Conservation (phyloP, 495 filamentous ascomycete species). For the Filosporella fistucella region DNA sequence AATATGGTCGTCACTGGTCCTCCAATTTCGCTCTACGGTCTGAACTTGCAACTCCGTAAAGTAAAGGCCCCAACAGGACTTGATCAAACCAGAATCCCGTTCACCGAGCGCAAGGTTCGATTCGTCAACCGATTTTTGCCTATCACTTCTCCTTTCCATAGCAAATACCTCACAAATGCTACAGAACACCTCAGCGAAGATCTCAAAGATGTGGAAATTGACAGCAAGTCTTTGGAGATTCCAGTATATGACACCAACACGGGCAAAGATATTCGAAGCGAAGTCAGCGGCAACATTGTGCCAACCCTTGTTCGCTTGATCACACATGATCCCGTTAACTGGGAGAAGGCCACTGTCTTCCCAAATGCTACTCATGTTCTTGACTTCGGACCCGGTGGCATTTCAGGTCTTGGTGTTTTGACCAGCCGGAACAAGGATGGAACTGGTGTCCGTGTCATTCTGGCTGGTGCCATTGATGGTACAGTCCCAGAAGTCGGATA, state of each 20-base stretch:
- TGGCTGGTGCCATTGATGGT: conserved; percentile 87
- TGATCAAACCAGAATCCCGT: conserved; percentile 91
- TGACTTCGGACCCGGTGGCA: conserved; percentile 94
- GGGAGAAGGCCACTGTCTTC: conserved; percentile 91
- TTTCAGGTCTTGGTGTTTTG: conserved; percentile 92
- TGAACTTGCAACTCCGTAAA: conserved; percentile 90
- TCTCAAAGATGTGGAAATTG: conserved; percentile 72
- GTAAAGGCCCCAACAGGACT: conserved; percentile 95
- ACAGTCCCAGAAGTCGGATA: conserved; percentile 89
- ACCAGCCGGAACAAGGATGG: conserved; percentile 98
- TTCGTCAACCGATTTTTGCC: conserved; percentile 97
- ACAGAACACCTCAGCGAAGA: conserved; percentile 79
- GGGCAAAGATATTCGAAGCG: conserved; percentile 71
- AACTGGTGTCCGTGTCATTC: conserved; percentile 90
- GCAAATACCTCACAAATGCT: conserved; percentile 80
- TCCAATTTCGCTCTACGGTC: conserved; percentile 89
- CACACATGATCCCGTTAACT: conserved; percentile 84
- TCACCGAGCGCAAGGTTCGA: conserved; percentile 90
- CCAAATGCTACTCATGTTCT: conserved; percentile 85
- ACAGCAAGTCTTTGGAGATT: conserved; percentile 63
- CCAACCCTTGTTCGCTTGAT: conserved; percentile 87
- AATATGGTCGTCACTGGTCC: conserved; percentile 97
- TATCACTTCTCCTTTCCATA: conserved; percentile 97
- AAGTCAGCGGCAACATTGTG: conserved; percentile 61
- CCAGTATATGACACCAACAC: conserved; percentile 85